Percentiles rank a stretch among this genome's conserved stretches.
Conservation (phyloP, 306 rosid genomes). For the Vigna trinervia region DNA sequence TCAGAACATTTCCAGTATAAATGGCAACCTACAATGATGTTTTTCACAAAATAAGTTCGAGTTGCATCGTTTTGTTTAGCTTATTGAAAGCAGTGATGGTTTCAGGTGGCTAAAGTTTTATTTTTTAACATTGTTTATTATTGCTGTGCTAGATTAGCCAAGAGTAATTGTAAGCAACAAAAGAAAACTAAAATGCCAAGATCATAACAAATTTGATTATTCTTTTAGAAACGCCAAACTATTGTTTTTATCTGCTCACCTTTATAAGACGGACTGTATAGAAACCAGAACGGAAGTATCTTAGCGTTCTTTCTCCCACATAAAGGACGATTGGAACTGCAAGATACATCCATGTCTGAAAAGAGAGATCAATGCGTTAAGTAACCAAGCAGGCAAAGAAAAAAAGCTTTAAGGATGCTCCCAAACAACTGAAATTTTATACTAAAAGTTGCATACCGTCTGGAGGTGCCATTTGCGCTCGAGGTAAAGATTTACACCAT, state of each 20-base stretch:
- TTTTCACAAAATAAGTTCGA: conserved; percentile 2
- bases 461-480: conserved; percentile 67
- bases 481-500: conserved; percentile 74
- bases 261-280: conserved; percentile 73
- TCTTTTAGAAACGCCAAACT: background rate
- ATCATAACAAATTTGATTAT: background rate
- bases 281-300: conserved; percentile 87
- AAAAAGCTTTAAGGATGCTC: background rate
- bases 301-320: conserved; percentile 89
- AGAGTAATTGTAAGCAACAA: background rate
- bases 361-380: conserved; percentile 41
- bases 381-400: background rate
- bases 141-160: background rate
- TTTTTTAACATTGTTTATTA: background rate
- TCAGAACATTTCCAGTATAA: conserved; percentile 91
- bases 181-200: background rate
- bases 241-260: conserved; percentile 52
- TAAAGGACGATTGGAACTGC: conserved; percentile 82
- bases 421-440: conserved; percentile 14
- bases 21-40: conserved; percentile 72
- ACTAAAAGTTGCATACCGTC: conserved; percentile 62
- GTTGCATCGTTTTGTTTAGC: conserved; percentile 10
- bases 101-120: background rate
- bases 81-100: background rate
- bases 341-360: conserved; percentile 95